Evolutionary conservation across 345 rosid genomes (phyloP).

Genomic region (Erysimum cheiranthoides): DNA sequence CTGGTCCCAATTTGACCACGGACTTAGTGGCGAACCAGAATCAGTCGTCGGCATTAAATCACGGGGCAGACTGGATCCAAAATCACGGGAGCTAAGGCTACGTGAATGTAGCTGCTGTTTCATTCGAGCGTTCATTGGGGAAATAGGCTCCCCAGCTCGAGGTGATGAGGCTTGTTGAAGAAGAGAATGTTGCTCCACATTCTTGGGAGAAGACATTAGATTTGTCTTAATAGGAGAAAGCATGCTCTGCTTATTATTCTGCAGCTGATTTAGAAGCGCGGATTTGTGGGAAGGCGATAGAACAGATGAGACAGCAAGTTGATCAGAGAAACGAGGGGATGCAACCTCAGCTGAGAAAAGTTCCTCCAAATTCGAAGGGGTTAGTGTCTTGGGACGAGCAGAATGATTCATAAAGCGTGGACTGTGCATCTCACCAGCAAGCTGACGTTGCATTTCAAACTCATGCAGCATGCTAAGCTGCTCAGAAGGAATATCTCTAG

Average conservation of each 20-base stretch:
- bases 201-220: conserved; percentile 61
- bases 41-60: conserved; percentile 36
- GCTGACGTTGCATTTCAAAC: conserved; percentile 68
- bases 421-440: conserved; percentile 61
- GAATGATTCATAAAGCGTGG: conserved; percentile 64
- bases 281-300: conserved; percentile 73
- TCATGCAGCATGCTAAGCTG: conserved; percentile 65
- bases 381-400: conserved; percentile 65
- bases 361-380: conserved; percentile 79
- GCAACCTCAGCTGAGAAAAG: conserved; percentile 63
- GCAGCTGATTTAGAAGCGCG: conserved; percentile 64
- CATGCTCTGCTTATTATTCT: conserved; percentile 75
- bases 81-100: conserved; percentile 70
- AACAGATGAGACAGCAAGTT: conserved; percentile 57
- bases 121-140: conserved; percentile 67
- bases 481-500: conserved; percentile 73
- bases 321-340: conserved; percentile 70
- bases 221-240: conserved; percentile 75
- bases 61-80: conserved; percentile 58
- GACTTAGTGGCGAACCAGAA: conserved; percentile 66
- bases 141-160: conserved; percentile 73
- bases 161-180: conserved; percentile 65
- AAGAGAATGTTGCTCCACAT: conserved; percentile 65
- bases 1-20: conserved; percentile 90
- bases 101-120: conserved; percentile 64